phyloP scores from a whole-genome alignment of 1,284 basidiomycete genomes.

The Omphalotus olearius region DNA sequence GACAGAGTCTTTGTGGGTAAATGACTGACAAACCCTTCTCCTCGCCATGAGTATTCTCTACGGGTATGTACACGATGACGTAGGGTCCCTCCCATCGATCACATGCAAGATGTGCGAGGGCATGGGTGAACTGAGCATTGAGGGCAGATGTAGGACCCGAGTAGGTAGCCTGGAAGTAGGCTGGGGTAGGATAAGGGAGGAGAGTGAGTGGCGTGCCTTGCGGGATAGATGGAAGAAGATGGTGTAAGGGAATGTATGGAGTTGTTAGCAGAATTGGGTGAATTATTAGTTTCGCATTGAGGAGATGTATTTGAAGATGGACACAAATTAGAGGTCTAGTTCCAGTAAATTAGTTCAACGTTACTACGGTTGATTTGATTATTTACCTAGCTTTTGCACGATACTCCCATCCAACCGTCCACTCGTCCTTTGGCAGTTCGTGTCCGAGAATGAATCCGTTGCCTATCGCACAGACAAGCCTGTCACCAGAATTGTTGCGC shows the following conservation, averaged over 20 bases:
- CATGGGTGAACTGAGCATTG: conserved; percentile 57
- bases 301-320: conserved; percentile 53
- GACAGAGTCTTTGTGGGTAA: conserved; percentile 60
- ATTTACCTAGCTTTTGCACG: conserved; percentile 1
- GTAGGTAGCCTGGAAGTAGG: conserved; percentile 64
- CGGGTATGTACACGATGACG: conserved; percentile 66
- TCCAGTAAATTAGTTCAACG: too few species aligned
- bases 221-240: conserved; percentile 23
- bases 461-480: background rate
- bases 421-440: background rate
- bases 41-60: conserved; percentile 70
- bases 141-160: conserved; percentile 58
- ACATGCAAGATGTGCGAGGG: conserved; percentile 55
- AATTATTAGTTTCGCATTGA: conserved; percentile 46
- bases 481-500: background rate
- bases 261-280: conserved; percentile 57
- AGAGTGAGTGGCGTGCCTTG: conserved; percentile 59
- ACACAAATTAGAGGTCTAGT: conserved; percentile 54
- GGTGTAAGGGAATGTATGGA: conserved; percentile 40
- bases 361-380: background rate
- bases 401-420: conserved; percentile 12
- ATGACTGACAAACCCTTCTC: conserved; percentile 72
- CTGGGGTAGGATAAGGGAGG: conserved; percentile 66
- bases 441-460: conserved; percentile 7
- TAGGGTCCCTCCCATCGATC: conserved; percentile 50